Conservation (phyloP, 257 asterid species). For the Penstemon newberryi region DNA sequence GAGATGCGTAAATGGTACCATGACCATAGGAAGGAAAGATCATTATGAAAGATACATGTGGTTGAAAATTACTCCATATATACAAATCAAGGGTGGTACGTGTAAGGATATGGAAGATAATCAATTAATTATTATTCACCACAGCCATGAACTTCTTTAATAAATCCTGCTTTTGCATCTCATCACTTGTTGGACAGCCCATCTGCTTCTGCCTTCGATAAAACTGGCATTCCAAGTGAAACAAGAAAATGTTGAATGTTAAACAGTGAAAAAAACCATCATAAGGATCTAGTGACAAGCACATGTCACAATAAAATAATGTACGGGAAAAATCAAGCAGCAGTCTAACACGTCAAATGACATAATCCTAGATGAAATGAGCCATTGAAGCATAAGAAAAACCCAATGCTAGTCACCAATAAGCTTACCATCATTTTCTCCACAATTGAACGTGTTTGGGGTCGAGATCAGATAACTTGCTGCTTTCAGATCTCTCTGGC, state of each 20-base stretch:
- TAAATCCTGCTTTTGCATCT: constrained; percentile 70
- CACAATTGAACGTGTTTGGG: constrained; percentile 76
- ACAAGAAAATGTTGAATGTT: background rate
- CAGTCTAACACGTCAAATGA: background rate
- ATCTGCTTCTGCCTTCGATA: constrained; percentile 65
- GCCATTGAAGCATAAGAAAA: background rate
- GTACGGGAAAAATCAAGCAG: background rate
- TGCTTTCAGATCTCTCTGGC: too few relatives aligned
- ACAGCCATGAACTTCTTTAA: constrained; percentile 66
- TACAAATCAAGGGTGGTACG: too few relatives aligned
- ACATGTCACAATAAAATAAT: background rate
- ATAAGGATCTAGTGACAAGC: background rate
- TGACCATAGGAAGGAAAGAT: too few relatives aligned
- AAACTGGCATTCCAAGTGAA: constrained; percentile 10
- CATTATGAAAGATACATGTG: too few relatives aligned
- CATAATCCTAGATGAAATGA: background rate
- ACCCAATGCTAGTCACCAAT: background rate
- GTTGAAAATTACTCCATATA: too few relatives aligned
- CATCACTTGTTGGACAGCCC: constrained; percentile 81
- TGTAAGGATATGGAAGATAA: background rate
- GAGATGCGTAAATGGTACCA: too few relatives aligned
- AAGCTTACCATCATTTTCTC: constrained; percentile 83
- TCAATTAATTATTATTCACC: constrained; percentile 31
- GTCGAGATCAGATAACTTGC: constrained; percentile 72
- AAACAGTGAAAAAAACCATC: background rate